phyloP scores from a whole-genome alignment of 2,329 filamentous ascomycete species.

The Plectosphaerella sp. region DNA sequence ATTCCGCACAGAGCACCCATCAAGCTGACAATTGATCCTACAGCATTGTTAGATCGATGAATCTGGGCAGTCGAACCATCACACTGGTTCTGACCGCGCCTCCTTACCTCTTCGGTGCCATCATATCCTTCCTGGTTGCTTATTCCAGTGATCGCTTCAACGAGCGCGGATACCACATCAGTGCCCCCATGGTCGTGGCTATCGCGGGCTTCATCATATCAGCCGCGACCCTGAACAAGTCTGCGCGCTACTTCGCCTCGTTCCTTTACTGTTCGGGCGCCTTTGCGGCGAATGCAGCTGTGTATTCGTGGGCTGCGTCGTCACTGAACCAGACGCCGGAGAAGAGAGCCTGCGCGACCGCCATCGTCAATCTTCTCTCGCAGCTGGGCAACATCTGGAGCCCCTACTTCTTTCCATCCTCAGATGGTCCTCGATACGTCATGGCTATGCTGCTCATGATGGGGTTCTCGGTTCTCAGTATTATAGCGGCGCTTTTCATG shows the following conservation, averaged over 20 bases:
- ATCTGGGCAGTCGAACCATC: constrained; percentile 43
- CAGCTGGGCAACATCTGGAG: constrained; percentile 31
- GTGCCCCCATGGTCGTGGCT: constrained; percentile 48
- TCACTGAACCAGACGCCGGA: constrained; percentile 28
- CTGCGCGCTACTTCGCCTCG: constrained; percentile 50
- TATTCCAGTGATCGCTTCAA: constrained; percentile 57
- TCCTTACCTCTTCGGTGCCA: constrained; percentile 49
- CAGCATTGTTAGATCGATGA: constrained; percentile 51
- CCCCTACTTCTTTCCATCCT: constrained; percentile 29
- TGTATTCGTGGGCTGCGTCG: constrained; percentile 26
- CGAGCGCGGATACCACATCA: constrained; percentile 58
- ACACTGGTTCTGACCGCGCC: constrained; percentile 52
- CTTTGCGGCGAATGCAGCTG: constrained; percentile 26
- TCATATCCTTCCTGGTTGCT: constrained; percentile 53
- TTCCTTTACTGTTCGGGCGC: constrained; percentile 25
- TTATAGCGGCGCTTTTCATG: background rate
- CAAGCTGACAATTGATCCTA: background rate
- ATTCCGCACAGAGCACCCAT: no score
- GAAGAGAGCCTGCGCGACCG: constrained; percentile 26
- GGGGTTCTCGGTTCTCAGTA: constrained; percentile 2
- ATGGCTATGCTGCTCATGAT: constrained; percentile 20
- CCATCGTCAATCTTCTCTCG: constrained; percentile 28
- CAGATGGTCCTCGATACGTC: constrained; percentile 20
- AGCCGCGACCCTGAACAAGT: constrained; percentile 47
- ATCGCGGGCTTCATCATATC: constrained; percentile 54